phyloP scores from a whole-genome alignment of 768 basidiomycete genomes.

The Naganishia vaughanmartiniae region DNA sequence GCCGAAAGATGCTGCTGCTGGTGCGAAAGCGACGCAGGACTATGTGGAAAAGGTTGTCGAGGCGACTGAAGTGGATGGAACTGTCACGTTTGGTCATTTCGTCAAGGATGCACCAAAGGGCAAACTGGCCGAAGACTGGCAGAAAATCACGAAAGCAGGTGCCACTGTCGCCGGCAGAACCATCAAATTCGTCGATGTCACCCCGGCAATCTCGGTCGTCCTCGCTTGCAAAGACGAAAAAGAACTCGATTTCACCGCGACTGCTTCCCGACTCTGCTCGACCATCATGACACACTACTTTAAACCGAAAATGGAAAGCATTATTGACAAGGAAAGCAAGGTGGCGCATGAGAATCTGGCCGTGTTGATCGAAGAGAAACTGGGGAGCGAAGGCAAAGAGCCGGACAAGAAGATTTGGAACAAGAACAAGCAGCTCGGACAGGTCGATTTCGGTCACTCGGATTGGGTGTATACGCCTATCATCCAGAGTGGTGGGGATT shows the following conservation, averaged over 20 bases:
- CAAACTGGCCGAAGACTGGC: slow-evolving; percentile 85
- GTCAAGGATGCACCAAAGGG: slow-evolving; percentile 80
- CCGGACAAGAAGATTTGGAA: slow-evolving; percentile 93
- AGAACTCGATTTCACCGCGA: slow-evolving; percentile 76
- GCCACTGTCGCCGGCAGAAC: slow-evolving; percentile 55
- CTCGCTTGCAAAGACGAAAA: slow-evolving; percentile 88
- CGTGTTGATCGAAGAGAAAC: slow-evolving; percentile 60
- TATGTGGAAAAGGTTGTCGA: slow-evolving; percentile 21
- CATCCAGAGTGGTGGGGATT: slow-evolving; percentile 88
- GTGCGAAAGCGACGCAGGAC: slow-evolving; percentile 19
- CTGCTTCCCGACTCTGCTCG: slow-evolving; percentile 73
- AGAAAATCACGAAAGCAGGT: slow-evolving; percentile 53
- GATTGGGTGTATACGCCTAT: slow-evolving; percentile 96
- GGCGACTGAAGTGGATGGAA: slow-evolving; percentile 39
- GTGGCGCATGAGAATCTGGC: slow-evolving; percentile 84
- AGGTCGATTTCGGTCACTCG: slow-evolving; percentile 85
- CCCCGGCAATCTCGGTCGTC: slow-evolving; percentile 68
- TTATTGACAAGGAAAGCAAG: slow-evolving; percentile 86
- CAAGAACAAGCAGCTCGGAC: slow-evolving; percentile 47
- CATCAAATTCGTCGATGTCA: slow-evolving; percentile 76
- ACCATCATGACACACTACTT: slow-evolving; percentile 83
- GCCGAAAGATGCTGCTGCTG: slow-evolving; percentile 65
- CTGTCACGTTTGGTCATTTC: slow-evolving; percentile 61
- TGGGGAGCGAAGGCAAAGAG: slow-evolving; percentile 82
- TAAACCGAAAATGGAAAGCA: slow-evolving; percentile 79